Conservation (phyloP, 2,329 filamentous ascomycete species). For the Mollisia scopiformis region DNA sequence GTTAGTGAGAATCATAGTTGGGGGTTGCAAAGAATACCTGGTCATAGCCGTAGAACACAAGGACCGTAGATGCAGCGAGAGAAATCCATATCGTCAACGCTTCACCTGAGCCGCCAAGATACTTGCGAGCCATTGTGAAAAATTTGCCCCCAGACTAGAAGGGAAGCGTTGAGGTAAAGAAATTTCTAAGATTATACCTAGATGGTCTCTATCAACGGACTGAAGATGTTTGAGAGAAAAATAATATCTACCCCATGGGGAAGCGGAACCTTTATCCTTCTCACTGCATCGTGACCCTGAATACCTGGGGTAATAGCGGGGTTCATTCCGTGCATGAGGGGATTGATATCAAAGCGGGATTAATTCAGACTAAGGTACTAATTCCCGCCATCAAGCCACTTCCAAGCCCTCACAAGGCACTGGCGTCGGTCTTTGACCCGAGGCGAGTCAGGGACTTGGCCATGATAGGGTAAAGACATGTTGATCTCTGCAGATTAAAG, state of each 20-base stretch:
- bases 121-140: conserved; percentile 46
- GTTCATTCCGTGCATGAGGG: conserved; percentile 1
- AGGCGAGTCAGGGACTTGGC: neutral
- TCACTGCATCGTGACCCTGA: neutral
- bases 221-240: neutral
- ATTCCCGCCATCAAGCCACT: neutral
- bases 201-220: neutral
- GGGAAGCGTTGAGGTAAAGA: neutral
- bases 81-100: conserved; percentile 55
- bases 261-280: conserved; percentile 4
- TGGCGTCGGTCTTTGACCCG: neutral
- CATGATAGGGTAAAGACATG: neutral
- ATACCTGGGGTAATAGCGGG: conserved; percentile 7
- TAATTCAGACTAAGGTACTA: neutral
- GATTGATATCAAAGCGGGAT: neutral
- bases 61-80: conserved; percentile 50
- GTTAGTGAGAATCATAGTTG: neutral
- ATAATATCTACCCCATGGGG: conserved; percentile 7
- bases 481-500: neutral
- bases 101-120: conserved; percentile 53
- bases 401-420: neutral
- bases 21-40: conserved; percentile 32
- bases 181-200: neutral
- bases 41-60: conserved; percentile 53
- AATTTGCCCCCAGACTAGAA: neutral